A percentile compares a stretch with the other conserved stretches of the same genome.
Evolutionary conservation across 2,329 filamentous ascomycete genomes (phyloP).

Genomic region (Macrophomina phaseolina): DNA sequence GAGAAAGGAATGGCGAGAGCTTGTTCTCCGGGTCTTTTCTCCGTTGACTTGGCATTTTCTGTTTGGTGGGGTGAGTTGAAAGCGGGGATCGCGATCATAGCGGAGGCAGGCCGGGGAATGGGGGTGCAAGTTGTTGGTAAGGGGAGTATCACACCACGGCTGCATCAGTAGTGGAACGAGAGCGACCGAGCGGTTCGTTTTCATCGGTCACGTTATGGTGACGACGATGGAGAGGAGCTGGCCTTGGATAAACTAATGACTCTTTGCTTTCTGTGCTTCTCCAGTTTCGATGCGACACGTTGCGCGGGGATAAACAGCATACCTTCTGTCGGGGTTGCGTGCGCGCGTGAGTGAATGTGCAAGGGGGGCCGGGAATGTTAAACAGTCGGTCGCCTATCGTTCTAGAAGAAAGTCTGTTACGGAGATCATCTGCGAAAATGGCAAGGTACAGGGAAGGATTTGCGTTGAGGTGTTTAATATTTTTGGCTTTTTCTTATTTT

Average conservation of each 20-base stretch:
- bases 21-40: background rate
- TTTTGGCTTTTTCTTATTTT: background rate
- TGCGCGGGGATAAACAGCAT: background rate
- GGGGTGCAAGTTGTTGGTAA: too few species aligned
- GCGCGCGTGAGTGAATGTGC: background rate
- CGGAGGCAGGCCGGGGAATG: background rate
- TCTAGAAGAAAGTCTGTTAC: background rate
- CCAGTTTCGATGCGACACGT: background rate
- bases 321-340: background rate
- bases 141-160: too few species aligned
- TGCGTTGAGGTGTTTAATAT: constrained; percentile 1
- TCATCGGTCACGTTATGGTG: too few species aligned
- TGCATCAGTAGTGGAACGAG: too few species aligned
- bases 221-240: too few species aligned
- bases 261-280: background rate
- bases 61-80: background rate
- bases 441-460: background rate
- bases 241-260: background rate
- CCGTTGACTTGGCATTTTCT: background rate
- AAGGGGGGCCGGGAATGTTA: background rate
- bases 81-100: background rate
- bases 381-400: background rate
- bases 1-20: background rate
- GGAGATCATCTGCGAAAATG: background rate
- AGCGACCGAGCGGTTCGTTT: too few species aligned